Percentiles rank a stretch among this genome's conserved stretches.
Evolutionary conservation across 371 early-diverging fungal species (phyloP).

Genomic region (Chytridium lagenaria): DNA sequence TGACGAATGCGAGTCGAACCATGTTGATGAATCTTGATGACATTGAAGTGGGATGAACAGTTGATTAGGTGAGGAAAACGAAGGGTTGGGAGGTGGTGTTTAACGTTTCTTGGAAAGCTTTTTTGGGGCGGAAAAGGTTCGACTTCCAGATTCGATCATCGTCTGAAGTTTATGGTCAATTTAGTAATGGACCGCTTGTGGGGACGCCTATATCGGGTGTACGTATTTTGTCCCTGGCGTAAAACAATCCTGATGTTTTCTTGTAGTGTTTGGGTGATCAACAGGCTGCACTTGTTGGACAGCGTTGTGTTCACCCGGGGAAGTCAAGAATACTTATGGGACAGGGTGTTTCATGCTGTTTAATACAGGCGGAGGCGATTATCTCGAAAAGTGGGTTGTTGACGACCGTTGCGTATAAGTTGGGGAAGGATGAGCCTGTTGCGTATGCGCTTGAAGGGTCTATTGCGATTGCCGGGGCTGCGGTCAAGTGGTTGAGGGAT

Average conservation of each 20-base stretch:
- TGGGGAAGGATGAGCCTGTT: conserved; percentile 75
- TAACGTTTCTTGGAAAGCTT: conserved; percentile 47
- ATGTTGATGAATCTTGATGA: conserved; percentile 91
- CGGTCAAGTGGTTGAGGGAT: conserved; percentile 91
- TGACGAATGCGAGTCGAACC: conserved; percentile 94
- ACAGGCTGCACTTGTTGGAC: conserved; percentile 96
- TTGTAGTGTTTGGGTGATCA: conserved; percentile 94
- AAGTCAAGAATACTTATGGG: conserved; percentile 96
- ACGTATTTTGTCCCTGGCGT: no score
- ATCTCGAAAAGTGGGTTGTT: conserved; percentile 83
- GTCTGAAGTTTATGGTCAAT: conserved; percentile 77
- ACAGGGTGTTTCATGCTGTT: conserved; percentile 96
- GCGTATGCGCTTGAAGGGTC: conserved; percentile 94
- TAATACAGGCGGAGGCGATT: conserved; percentile 87
- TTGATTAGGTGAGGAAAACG: conserved; percentile 60
- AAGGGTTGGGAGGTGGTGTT: neutral
- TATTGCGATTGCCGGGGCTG: conserved; percentile 92
- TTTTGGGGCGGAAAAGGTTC: conserved; percentile 68
- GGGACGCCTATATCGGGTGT: conserved; percentile 43
- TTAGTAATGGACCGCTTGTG: conserved; percentile 64
- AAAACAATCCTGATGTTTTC: no score
- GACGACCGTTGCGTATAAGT: conserved; percentile 91
- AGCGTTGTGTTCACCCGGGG: conserved; percentile 86
- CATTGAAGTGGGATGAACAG: conserved; percentile 81
- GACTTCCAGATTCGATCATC: conserved; percentile 90